These are phyloP conservation scores for Starmerella kuoi DNA, from an alignment of 805 yeast genomes.

Conservation along the genomic window DNA sequence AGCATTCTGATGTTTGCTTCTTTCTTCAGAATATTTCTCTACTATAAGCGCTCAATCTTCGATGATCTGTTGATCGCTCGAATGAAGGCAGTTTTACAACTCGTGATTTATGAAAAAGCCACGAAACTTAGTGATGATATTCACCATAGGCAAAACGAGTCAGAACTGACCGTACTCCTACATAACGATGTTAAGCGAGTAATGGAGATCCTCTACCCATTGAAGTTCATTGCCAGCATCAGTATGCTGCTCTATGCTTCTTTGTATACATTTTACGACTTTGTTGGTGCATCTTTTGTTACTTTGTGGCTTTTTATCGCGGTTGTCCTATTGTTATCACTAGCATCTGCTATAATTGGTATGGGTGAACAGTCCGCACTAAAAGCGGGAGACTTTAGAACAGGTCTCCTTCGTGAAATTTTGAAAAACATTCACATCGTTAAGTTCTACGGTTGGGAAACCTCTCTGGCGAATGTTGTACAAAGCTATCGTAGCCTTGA, in stretches of 20 bases:
- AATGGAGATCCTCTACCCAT: not conserved
- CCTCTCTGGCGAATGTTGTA: conserved; percentile 50
- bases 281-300: conserved; percentile 2
- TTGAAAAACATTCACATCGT: conserved; percentile 64
- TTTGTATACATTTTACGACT: conserved; percentile 1
- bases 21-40: not conserved
- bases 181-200: conserved; percentile 3
- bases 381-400: conserved; percentile 53
- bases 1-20: not conserved
- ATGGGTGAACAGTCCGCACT: not conserved
- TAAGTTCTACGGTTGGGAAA: conserved; percentile 84
- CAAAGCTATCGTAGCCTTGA: conserved; percentile 5
- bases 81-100: conserved; percentile 2
- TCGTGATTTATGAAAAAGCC: conserved; percentile 6
- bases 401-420: conserved; percentile 61
- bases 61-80: not conserved
- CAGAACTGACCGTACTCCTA: conserved; percentile 2
- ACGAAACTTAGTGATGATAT: not conserved
- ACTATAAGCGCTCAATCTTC: not conserved
- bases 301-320: not conserved
- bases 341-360: not conserved
- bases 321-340: not conserved
- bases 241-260: not conserved
- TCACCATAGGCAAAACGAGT: not conserved
- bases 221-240: not conserved